Evolutionary conservation across 371 early-diverging fungal species (phyloP).

Genomic region (Ordospora pajunii): DNA sequence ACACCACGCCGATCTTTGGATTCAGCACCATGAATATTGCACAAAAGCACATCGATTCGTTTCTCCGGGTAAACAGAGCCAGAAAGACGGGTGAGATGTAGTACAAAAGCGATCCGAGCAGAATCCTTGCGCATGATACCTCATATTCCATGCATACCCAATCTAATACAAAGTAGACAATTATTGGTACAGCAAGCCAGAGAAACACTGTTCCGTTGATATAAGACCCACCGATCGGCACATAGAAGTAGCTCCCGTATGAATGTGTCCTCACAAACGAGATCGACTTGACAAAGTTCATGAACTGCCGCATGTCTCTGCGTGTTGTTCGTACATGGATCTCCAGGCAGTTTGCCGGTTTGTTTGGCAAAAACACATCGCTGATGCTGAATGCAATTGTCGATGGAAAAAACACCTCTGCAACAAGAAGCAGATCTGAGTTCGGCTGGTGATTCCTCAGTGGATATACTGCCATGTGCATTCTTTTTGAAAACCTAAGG

Average conservation of each 20-base stretch:
- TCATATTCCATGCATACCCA: background rate
- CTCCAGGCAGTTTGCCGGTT: background rate
- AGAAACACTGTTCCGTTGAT: background rate
- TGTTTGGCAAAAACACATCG: conserved; percentile 20
- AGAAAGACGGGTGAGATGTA: background rate
- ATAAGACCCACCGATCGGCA: background rate
- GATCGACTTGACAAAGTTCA: background rate
- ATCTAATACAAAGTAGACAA: background rate
- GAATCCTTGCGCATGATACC: background rate
- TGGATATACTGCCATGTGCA: background rate
- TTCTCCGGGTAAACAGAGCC: background rate
- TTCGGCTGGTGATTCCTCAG: conserved; percentile 27
- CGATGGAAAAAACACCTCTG: conserved; percentile 9
- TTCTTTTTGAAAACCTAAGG: background rate
- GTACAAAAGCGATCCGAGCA: background rate
- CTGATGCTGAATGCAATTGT: background rate
- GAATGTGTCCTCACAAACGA: background rate
- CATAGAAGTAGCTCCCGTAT: conserved; percentile 27
- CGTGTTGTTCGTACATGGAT: background rate
- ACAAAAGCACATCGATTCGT: background rate
- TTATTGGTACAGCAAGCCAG: background rate
- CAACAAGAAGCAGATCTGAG: conserved; percentile 17
- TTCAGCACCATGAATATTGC: conserved; percentile 1
- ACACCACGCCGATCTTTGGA: background rate
- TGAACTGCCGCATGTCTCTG: background rate